phyloP scores from a whole-genome alignment of 2,329 filamentous ascomycete genomes.

The Fusarium sp. region DNA sequence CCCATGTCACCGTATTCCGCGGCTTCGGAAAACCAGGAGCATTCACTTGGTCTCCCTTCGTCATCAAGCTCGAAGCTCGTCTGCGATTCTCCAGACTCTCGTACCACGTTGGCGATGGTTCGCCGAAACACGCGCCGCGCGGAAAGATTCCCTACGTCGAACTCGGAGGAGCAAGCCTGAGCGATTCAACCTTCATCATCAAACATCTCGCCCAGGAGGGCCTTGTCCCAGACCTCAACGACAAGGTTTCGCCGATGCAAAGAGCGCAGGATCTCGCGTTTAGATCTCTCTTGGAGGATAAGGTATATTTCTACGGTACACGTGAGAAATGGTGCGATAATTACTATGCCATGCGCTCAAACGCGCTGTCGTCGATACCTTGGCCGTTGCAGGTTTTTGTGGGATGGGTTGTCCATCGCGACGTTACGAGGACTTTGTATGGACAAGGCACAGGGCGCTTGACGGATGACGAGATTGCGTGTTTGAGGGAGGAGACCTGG shows the following conservation, averaged over 20 bases:
- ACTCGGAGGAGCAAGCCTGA: slow-evolving; percentile 53
- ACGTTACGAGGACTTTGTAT: slow-evolving; percentile 60
- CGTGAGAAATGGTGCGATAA: slow-evolving; percentile 73
- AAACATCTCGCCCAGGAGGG: slow-evolving; percentile 58
- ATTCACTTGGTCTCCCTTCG: slow-evolving; percentile 73
- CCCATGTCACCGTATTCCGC: slow-evolving; percentile 60
- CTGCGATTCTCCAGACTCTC: slow-evolving; percentile 66
- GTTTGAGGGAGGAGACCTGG: slow-evolving; percentile 68
- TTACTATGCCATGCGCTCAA: slow-evolving; percentile 70
- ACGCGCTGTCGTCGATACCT: slow-evolving; percentile 63
- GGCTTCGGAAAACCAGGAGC: slow-evolving; percentile 59
- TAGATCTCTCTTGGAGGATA: slow-evolving; percentile 71
- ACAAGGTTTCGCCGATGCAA: slow-evolving; percentile 54
- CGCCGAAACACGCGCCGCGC: slow-evolving; percentile 61
- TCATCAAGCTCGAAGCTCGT: slow-evolving; percentile 73
- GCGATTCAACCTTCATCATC: slow-evolving; percentile 71
- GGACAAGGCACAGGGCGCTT: slow-evolving; percentile 71
- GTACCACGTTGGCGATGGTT: slow-evolving; percentile 64
- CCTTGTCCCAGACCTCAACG: slow-evolving; percentile 65
- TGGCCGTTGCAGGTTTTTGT: slow-evolving; percentile 67
- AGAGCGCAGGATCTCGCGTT: slow-evolving; percentile 66
- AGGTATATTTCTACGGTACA: slow-evolving; percentile 69
- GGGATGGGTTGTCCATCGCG: slow-evolving; percentile 65
- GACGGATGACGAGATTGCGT: slow-evolving; percentile 63
- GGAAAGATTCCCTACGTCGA: slow-evolving; percentile 74